Base-by-base conservation (phyloP, 805 yeast genomes). In the Komagataella ulmi region DNA sequence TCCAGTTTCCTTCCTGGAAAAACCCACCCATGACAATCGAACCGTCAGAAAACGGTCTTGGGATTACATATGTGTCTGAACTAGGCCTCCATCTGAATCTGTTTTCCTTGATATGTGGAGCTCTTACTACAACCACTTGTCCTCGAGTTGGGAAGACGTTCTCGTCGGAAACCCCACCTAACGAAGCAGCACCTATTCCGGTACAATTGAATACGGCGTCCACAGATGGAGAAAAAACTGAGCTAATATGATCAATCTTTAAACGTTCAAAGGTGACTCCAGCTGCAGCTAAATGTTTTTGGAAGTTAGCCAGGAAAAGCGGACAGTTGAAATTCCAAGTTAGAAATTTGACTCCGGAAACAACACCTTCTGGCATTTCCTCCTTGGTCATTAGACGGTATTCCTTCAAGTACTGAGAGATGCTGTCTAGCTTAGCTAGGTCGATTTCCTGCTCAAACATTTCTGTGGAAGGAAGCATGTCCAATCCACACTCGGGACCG, bases 291-390 rank as follows among this genome's bases (percentile, higher is more conserved):
- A 85, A 65, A 55, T 76, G 74, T 1, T 59, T 55, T 52, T 71
- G 65, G 52, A 86, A 63, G 51, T 71, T 74, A 47, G 62, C 60
- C 45, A 85, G 64, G 60, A 83, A 82, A 47, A 69, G 65, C 1
- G 91, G 90, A 58, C 88, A 77, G 63, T 83, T 81, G 72, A 85
- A 84, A 61, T 80, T 80, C 83, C 84, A 83, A 2, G 88, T 72
- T 14, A 69, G 67, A 62, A 76, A 80, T 3, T 59, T 60, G 49
- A 82, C 72, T 10, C 89, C 95, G 58, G 65, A 81, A 7, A 57
- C 69, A 2, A 69, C 78, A 1, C 84, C 85, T 7, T 57, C 58
- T 3, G 83, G 83, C 40, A 82, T 62, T 36, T 73, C 68, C 0
- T 55, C 57, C 5, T 56, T 45, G 7, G 69, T 61, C 17, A 82